These are phyloP conservation scores for Ophiostoma ulmi DNA, from an alignment of 2,329 filamentous ascomycete species.

Conservation along the genomic window DNA sequence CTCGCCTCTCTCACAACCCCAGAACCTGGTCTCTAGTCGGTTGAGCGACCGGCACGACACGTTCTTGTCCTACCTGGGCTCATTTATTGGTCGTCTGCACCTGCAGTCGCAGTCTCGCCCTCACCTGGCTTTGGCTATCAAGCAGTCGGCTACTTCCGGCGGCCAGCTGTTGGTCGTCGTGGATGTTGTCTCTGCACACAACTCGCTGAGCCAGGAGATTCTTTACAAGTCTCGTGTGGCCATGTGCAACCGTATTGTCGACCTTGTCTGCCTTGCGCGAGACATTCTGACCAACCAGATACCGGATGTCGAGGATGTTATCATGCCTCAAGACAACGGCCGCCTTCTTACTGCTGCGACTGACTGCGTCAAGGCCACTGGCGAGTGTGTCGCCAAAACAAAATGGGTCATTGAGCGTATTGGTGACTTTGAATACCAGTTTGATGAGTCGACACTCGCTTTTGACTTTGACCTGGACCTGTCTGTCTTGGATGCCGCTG, in stretches of 20 bases:
- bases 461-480: constrained; percentile 52
- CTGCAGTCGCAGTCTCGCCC: constrained; percentile 86
- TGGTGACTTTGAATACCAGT: constrained; percentile 84
- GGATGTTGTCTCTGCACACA: constrained; percentile 75
- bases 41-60: constrained; percentile 76
- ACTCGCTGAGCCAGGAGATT: constrained; percentile 59
- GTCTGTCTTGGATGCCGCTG: constrained; percentile 45
- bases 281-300: constrained; percentile 68
- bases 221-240: constrained; percentile 64
- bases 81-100: constrained; percentile 84
- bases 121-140: constrained; percentile 75
- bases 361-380: constrained; percentile 80
- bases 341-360: constrained; percentile 74
- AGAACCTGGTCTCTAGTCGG: constrained; percentile 76
- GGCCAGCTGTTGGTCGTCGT: constrained; percentile 73
- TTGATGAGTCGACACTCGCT: constrained; percentile 46
- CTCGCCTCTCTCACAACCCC: constrained; percentile 56
- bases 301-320: constrained; percentile 68
- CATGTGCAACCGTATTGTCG: constrained; percentile 75
- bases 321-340: constrained; percentile 73
- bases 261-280: constrained; percentile 73
- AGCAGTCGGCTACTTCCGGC: constrained; percentile 77
- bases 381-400: constrained; percentile 84
- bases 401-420: constrained; percentile 81
- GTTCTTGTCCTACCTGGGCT: constrained; percentile 85